Evolutionary conservation across 1,284 basidiomycete species (phyloP).

Genomic region (Sutorius eximius): DNA sequence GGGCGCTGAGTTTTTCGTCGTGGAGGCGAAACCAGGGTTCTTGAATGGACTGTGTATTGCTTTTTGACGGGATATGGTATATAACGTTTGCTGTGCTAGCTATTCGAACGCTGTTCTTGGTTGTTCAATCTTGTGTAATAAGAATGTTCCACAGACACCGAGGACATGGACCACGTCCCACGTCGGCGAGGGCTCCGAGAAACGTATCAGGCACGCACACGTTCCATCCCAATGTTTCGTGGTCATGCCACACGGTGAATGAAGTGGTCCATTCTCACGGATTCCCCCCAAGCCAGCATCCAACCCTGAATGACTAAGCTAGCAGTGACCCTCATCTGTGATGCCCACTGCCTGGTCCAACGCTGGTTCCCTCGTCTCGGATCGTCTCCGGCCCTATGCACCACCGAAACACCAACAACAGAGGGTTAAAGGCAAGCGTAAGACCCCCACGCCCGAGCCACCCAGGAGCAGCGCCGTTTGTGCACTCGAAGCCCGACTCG

Average conservation of each 20-base stretch:
- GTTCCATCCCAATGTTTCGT: too few relatives aligned
- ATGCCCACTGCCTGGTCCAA: conserved; percentile 25
- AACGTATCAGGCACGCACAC: too few relatives aligned
- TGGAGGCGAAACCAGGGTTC: conserved; percentile 69
- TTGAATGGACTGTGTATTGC: conserved; percentile 26
- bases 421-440: conserved; percentile 35
- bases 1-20: conserved; percentile 71
- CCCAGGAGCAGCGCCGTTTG: conserved; percentile 47
- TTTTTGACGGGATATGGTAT: conserved; percentile 10
- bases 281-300: too few relatives aligned
- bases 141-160: too few relatives aligned
- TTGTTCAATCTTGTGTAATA: not conserved
- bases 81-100: conserved; percentile 7
- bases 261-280: too few relatives aligned
- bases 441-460: conserved; percentile 31
- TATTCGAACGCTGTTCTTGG: not conserved
- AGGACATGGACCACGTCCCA: too few relatives aligned
- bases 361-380: conserved; percentile 41
- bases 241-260: too few relatives aligned
- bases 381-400: conserved; percentile 41
- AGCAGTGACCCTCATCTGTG: not conserved
- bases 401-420: conserved; percentile 21
- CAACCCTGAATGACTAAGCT: too few relatives aligned
- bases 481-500: conserved; percentile 43
- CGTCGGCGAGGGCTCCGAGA: too few relatives aligned